A percentile compares a stretch with the other conserved stretches of the same genome.
Conservation (phyloP, 2,329 filamentous ascomycete genomes). For the Nemania sp. region DNA sequence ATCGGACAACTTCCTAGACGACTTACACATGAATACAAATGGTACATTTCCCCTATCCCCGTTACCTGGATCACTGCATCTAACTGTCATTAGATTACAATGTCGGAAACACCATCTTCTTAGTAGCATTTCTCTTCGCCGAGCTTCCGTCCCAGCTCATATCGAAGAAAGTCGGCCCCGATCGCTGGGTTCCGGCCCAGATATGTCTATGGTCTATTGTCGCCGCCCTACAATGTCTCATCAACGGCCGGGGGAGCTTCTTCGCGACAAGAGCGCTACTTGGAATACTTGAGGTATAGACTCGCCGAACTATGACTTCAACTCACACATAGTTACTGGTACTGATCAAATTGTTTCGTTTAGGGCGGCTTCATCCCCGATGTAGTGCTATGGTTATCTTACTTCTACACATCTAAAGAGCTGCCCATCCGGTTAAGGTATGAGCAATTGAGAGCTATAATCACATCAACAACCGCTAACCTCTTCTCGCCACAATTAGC, state of each 20-base stretch:
- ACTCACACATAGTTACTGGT: neutral
- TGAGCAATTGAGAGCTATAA: neutral
- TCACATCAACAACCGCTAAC: neutral
- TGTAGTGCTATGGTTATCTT: conserved; percentile 40
- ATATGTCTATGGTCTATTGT: conserved; percentile 40
- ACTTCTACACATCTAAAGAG: conserved; percentile 43
- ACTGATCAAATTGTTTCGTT: neutral
- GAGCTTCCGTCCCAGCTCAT: conserved; percentile 65
- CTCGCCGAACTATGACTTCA: neutral
- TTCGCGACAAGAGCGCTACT: conserved; percentile 33
- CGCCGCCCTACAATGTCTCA: conserved; percentile 34
- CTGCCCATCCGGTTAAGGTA: conserved; percentile 45
- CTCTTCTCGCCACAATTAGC: conserved; percentile 18
- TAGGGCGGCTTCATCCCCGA: conserved; percentile 43
- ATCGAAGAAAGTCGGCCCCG: conserved; percentile 52
- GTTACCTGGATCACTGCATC: neutral
- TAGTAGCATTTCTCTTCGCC: conserved; percentile 56
- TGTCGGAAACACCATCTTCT: conserved; percentile 58
- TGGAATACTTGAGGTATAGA: conserved; percentile 35
- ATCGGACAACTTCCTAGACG: conserved; percentile 63
- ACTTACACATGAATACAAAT: conserved; percentile 50
- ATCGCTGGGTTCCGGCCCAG: conserved; percentile 40
- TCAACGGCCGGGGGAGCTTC: conserved; percentile 34
- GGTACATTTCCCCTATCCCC: conserved; percentile 41
- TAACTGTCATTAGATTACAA: conserved; percentile 49